These are phyloP conservation scores for Hypericum perforatum DNA, from an alignment of 345 rosid species.

Conservation along the genomic window DNA sequence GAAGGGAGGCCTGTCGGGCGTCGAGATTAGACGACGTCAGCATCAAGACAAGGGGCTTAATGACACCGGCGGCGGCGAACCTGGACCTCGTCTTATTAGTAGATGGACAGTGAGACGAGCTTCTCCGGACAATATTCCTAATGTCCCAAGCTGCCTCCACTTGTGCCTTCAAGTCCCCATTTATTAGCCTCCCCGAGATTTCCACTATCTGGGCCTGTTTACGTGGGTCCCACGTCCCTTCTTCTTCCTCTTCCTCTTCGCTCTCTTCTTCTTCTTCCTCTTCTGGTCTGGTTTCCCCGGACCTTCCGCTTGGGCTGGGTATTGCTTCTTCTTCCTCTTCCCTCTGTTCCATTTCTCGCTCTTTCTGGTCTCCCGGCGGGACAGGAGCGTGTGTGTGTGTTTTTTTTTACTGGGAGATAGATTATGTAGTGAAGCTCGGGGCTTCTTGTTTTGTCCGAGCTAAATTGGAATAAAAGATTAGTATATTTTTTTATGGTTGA, in stretches of 20 bases:
- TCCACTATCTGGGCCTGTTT: constrained; percentile 38
- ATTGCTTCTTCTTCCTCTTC: not conserved
- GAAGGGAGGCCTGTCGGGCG: constrained; percentile 62
- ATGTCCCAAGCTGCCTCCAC: constrained; percentile 60
- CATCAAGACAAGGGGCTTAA: constrained; percentile 58
- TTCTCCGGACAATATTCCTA: constrained; percentile 37
- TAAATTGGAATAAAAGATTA: too few relatives aligned
- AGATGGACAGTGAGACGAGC: constrained; percentile 20
- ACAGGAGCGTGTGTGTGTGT: not conserved
- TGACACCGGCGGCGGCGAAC: constrained; percentile 62
- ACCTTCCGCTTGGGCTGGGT: too few relatives aligned
- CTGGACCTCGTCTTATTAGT: constrained; percentile 50
- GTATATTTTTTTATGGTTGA: too few relatives aligned
- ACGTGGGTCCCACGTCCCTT: constrained; percentile 34
- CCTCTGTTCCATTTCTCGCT: not conserved
- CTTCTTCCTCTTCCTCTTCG: constrained; percentile 21
- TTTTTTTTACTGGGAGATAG: too few relatives aligned
- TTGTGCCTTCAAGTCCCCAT: constrained; percentile 50
- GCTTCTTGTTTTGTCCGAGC: too few relatives aligned
- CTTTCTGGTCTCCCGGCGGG: constrained; percentile 4
- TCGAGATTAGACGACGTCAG: constrained; percentile 45
- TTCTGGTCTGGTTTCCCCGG: constrained; percentile 9
- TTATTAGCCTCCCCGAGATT: constrained; percentile 37
- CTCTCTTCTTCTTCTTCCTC: constrained; percentile 22
- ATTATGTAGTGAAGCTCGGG: too few relatives aligned